These are phyloP conservation scores for Colletotrichum zoysiae DNA, from an alignment of 2,329 filamentous ascomycete genomes.

Conservation along the genomic window DNA sequence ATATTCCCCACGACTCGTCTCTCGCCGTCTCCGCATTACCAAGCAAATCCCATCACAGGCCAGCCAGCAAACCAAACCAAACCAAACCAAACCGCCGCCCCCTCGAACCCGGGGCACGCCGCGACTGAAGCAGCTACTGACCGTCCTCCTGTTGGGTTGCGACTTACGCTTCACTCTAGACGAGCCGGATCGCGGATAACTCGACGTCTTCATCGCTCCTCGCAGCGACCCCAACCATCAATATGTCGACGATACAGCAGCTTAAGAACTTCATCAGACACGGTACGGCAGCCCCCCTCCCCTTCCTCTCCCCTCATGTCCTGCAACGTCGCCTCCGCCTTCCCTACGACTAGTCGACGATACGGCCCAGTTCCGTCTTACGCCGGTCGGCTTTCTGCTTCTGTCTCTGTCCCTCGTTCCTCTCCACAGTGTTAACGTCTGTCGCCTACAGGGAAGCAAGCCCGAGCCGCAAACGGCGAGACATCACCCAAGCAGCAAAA, in stretches of 20 bases:
- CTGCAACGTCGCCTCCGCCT: neutral
- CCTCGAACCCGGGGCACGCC: constrained; percentile 10
- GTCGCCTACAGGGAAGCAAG: constrained; percentile 79
- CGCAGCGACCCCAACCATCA: constrained; percentile 34
- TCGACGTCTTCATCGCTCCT: constrained; percentile 10
- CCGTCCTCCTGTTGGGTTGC: constrained; percentile 21
- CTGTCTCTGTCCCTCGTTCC: constrained; percentile 40
- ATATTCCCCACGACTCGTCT: constrained; percentile 28
- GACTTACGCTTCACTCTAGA: constrained; percentile 3
- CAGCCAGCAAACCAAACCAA: constrained; percentile 1
- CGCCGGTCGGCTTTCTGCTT: constrained; percentile 21
- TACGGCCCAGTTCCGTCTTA: too few relatives aligned
- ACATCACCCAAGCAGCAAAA: constrained; percentile 65
- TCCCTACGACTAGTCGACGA: too few relatives aligned
- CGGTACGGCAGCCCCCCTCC: constrained; percentile 62
- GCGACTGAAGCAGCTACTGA: constrained; percentile 19
- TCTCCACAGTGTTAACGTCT: neutral
- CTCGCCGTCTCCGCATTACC: constrained; percentile 32
- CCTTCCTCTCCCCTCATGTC: neutral
- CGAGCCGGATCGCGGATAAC: constrained; percentile 20
- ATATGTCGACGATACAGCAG: constrained; percentile 86
- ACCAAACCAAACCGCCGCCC: constrained; percentile 2
- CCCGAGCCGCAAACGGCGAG: constrained; percentile 74
- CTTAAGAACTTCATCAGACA: constrained; percentile 98
- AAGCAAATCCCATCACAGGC: constrained; percentile 19